phyloP scores from a whole-genome alignment of 352 stramenopile genomes.

The Globisporangium nagaii region DNA sequence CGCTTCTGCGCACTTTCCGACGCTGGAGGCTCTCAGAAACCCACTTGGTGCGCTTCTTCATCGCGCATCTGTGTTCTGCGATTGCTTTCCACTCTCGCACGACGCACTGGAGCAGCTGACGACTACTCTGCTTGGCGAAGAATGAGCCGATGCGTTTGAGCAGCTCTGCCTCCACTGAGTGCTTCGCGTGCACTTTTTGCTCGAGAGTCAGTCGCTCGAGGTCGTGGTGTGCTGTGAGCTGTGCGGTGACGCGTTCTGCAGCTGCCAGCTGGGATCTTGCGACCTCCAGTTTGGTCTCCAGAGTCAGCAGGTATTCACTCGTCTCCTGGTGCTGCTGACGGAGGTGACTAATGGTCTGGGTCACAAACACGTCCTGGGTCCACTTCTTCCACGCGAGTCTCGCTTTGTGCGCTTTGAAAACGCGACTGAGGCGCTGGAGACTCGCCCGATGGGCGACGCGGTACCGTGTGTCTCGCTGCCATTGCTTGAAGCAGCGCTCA shows the following conservation, averaged over 20 bases:
- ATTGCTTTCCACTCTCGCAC: constrained; percentile 7
- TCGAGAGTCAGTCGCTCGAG: neutral
- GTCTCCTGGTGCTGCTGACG: neutral
- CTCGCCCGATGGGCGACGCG: neutral
- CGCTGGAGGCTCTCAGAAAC: neutral
- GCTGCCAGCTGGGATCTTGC: neutral
- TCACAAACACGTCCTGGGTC: neutral
- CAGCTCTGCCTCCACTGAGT: constrained; percentile 14
- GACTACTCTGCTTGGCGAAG: constrained; percentile 27
- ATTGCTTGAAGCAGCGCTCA: neutral
- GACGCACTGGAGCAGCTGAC: constrained; percentile 13
- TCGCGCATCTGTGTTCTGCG: neutral
- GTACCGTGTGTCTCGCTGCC: neutral
- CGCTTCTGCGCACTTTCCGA: neutral
- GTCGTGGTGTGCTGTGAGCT: neutral
- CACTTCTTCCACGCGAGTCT: constrained; percentile 1
- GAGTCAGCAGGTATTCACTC: neutral
- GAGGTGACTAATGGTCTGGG: neutral
- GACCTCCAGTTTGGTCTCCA: neutral
- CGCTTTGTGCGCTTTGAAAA: neutral
- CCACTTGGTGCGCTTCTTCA: constrained; percentile 4
- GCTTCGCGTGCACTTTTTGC: neutral
- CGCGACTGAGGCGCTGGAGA: neutral
- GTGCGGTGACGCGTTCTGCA: neutral
- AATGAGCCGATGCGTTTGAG: constrained; percentile 25